A percentile compares a stretch with the other conserved stretches of the same genome.
These are phyloP conservation scores for Pseudocercospora crystallina DNA, from an alignment of 2,329 filamentous ascomycete species.

Conservation along the genomic window DNA sequence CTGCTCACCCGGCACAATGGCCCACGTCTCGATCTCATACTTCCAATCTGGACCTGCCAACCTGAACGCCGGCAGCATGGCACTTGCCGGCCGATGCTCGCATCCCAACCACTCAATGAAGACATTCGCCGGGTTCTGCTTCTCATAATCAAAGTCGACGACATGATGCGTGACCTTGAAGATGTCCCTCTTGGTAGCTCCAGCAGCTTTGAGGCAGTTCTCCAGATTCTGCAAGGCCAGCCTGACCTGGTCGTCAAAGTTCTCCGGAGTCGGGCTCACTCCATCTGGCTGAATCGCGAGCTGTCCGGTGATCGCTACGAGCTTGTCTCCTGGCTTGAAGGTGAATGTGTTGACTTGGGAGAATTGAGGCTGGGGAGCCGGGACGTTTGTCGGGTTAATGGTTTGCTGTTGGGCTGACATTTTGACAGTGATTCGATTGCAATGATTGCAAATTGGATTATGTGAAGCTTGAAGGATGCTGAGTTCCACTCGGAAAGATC, in stretches of 20 bases:
- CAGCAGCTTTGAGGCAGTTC: constrained; percentile 19
- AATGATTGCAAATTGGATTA: too few species aligned
- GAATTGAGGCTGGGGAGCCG: constrained; percentile 20
- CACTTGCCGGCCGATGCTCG: constrained; percentile 22
- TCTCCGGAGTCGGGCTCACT: constrained; percentile 9
- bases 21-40: constrained; percentile 24
- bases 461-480: too few species aligned
- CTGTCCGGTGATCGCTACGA: constrained; percentile 23
- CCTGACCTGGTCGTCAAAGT: constrained; percentile 19
- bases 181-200: constrained; percentile 22
- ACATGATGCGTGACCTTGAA: constrained; percentile 27
- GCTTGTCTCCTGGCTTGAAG: constrained; percentile 13
- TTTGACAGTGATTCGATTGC: background rate
- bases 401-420: constrained; percentile 5
- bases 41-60: constrained; percentile 16
- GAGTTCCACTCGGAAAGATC: too few species aligned
- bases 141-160: constrained; percentile 21
- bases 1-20: constrained; percentile 13
- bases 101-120: constrained; percentile 23
- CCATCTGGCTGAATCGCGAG: constrained; percentile 19
- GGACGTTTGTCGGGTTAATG: constrained; percentile 11
- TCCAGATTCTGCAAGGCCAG: constrained; percentile 22
- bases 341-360: constrained; percentile 21
- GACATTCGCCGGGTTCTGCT: constrained; percentile 19
- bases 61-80: constrained; percentile 19